Percentiles rank a stretch among this genome's conserved stretches.
These are phyloP conservation scores for Margaritispora aquatica DNA, from an alignment of 495 filamentous ascomycete species.

Conservation along the genomic window DNA sequence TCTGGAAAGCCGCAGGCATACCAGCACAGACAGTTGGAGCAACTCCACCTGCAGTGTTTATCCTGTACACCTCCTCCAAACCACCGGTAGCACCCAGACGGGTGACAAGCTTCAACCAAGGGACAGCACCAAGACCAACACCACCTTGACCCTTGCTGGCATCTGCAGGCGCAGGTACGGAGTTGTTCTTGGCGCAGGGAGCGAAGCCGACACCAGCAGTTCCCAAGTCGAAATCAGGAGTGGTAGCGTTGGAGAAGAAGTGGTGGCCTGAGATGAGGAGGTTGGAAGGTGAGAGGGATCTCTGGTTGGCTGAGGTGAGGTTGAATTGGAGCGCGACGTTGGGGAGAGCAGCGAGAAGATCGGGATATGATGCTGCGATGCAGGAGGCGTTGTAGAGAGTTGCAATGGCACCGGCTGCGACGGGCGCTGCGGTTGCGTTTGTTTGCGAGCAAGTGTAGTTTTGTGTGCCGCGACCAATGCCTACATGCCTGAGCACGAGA, in stretches of 20 bases:
- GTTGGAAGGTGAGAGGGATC: constrained; percentile 43
- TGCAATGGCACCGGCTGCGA: constrained; percentile 67
- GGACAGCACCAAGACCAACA: constrained; percentile 56
- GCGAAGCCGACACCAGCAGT: constrained; percentile 51
- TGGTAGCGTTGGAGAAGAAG: constrained; percentile 60
- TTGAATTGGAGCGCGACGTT: constrained; percentile 49
- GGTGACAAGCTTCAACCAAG: constrained; percentile 61
- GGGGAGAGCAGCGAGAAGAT: constrained; percentile 51
- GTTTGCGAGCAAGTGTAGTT: constrained; percentile 80
- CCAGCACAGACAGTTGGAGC: constrained; percentile 69
- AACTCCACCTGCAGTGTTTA: constrained; percentile 80
- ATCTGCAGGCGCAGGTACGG: constrained; percentile 49
- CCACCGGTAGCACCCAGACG: constrained; percentile 47
- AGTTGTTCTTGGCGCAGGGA: constrained; percentile 50
- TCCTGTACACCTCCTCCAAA: constrained; percentile 73
- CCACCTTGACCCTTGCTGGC: constrained; percentile 44
- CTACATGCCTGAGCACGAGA: constrained; percentile 64
- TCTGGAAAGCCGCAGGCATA: constrained; percentile 51
- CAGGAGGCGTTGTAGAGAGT: constrained; percentile 86
- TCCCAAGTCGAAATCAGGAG: constrained; percentile 75
- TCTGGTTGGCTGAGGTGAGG: constrained; percentile 26
- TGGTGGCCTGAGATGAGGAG: constrained; percentile 68
- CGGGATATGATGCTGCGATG: constrained; percentile 58
- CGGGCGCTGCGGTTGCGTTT: constrained; percentile 51
- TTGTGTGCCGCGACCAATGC: constrained; percentile 80